Evolutionary conservation across 2,329 filamentous ascomycete species (phyloP).

Genomic region (Colletotrichum gigasporum): DNA sequence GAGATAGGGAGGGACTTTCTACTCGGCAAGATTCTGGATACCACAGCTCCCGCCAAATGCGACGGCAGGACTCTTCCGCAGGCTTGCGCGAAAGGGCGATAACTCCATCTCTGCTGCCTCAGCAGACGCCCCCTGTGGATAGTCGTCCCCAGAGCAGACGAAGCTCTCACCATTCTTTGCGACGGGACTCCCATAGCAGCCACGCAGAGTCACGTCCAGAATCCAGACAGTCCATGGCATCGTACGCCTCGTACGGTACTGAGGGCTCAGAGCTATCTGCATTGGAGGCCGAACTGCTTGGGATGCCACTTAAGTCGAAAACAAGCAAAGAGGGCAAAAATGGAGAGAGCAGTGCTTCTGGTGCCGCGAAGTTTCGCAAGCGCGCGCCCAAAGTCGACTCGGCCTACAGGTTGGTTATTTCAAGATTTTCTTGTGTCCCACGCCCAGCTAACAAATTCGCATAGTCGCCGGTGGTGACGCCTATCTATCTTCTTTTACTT

Average conservation of each 20-base stretch:
- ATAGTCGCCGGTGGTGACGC: conserved; percentile 47
- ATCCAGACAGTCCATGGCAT: conserved; percentile 22
- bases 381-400: conserved; percentile 45
- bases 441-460: background rate
- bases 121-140: conserved; percentile 7
- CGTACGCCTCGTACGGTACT: conserved; percentile 11
- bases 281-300: conserved; percentile 49
- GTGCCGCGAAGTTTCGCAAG: conserved; percentile 42
- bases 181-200: conserved; percentile 16
- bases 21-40: background rate
- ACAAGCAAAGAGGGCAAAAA: conserved; percentile 39
- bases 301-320: conserved; percentile 40
- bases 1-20: background rate
- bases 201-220: conserved; percentile 24
- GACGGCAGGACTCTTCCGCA: conserved; percentile 4
- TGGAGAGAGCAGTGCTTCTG: conserved; percentile 32
- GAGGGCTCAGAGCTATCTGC: conserved; percentile 47
- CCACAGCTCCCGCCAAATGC: conserved; percentile 3
- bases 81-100: background rate
- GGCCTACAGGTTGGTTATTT: conserved; percentile 45
- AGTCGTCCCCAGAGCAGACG: conserved; percentile 10
- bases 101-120: background rate
- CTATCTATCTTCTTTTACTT: background rate
- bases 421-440: background rate
- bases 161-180: conserved; percentile 6